Conservation (phyloP, 306 rosid species). For the Arachis stenosperma region DNA sequence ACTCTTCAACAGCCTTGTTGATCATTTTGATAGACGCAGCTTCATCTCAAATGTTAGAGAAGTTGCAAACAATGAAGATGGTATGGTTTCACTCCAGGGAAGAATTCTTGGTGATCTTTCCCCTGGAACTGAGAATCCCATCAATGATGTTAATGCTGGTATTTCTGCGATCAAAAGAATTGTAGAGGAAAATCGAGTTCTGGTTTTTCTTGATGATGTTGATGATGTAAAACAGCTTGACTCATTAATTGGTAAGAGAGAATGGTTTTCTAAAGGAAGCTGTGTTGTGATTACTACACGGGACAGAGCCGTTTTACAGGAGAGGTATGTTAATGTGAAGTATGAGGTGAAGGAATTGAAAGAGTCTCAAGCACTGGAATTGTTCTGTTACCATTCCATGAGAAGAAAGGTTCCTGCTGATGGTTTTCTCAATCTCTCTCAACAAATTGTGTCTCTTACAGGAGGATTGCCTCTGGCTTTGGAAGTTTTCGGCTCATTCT, state of each 20-base stretch:
- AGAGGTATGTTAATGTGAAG: constrained; percentile 20
- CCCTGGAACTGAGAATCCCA: neutral
- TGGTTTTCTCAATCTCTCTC: constrained; percentile 22
- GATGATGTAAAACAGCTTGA: constrained; percentile 41
- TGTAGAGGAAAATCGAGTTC: constrained; percentile 43
- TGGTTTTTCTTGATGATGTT: constrained; percentile 65
- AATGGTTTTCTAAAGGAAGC: constrained; percentile 59
- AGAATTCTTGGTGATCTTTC: constrained; percentile 36
- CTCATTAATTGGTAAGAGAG: constrained; percentile 32
- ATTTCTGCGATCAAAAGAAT: constrained; percentile 25
- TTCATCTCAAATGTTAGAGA: constrained; percentile 57
- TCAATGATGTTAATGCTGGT: constrained; percentile 27
- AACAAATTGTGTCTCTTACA: constrained; percentile 51
- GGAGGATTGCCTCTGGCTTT: constrained; percentile 64
- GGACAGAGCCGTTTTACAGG: constrained; percentile 35
- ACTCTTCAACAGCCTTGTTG: constrained; percentile 49
- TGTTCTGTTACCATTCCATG: constrained; percentile 57
- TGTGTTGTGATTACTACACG: constrained; percentile 58
- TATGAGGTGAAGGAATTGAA: constrained; percentile 56
- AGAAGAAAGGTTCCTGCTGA: constrained; percentile 48
- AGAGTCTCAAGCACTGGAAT: constrained; percentile 32
- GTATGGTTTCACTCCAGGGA: constrained; percentile 46
- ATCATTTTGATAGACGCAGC: constrained; percentile 38
- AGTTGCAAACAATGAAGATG: constrained; percentile 28
- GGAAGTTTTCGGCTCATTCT: constrained; percentile 59